Evolutionary conservation across 2,329 filamentous ascomycete genomes (phyloP).

Genomic region (Zalaria sp.): DNA sequence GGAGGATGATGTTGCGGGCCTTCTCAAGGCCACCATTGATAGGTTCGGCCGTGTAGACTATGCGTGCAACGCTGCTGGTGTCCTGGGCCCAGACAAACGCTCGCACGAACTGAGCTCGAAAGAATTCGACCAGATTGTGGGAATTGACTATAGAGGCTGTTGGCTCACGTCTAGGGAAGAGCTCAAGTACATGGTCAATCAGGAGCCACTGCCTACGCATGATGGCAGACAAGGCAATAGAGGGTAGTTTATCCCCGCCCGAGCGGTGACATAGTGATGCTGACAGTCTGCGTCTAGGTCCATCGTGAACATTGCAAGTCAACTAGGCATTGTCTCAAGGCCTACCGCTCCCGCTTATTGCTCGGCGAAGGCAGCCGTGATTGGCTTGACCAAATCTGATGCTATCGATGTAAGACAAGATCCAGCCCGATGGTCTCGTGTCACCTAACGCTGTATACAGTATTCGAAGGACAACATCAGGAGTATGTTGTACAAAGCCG

Average conservation of each 20-base stretch:
- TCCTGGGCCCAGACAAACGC: conserved; percentile 22
- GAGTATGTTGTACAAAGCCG: conserved; percentile 2
- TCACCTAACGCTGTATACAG: conserved; percentile 10
- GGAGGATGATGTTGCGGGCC: conserved; percentile 19
- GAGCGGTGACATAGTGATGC: not conserved
- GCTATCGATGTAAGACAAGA: conserved; percentile 29
- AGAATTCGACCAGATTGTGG: conserved; percentile 30
- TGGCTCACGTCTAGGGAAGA: conserved; percentile 32
- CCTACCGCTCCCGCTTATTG: conserved; percentile 30
- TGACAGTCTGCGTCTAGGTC: not conserved
- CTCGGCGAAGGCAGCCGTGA: conserved; percentile 32
- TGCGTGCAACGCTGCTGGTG: conserved; percentile 32
- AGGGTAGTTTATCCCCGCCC: conserved; percentile 14
- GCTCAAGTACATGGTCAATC: conserved; percentile 28
- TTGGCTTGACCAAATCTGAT: conserved; percentile 32
- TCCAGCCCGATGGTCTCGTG: too few species aligned
- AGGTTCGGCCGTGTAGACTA: conserved; percentile 31
- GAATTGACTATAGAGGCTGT: conserved; percentile 29
- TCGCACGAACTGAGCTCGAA: conserved; percentile 20
- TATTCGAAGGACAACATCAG: conserved; percentile 31
- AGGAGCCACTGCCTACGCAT: conserved; percentile 28
- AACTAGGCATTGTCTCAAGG: conserved; percentile 28
- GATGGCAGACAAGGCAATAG: conserved; percentile 27
- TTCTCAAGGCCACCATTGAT: conserved; percentile 19
- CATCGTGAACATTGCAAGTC: conserved; percentile 32